phyloP scores from a whole-genome alignment of 2,329 filamentous ascomycete species.

The Blumeria hordei region DNA sequence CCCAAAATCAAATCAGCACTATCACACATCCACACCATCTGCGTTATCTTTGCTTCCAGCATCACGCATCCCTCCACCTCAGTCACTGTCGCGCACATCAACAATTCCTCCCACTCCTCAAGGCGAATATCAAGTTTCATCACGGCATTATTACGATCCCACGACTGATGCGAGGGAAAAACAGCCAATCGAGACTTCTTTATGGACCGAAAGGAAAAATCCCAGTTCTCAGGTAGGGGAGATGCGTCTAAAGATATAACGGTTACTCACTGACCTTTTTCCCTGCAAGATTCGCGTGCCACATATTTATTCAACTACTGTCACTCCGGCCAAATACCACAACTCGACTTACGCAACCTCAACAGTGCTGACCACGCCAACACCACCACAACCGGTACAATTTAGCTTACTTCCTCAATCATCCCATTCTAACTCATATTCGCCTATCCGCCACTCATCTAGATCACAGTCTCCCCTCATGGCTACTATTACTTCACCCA shows the following conservation, averaged over 20 bases:
- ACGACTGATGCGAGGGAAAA: slow-evolving; percentile 20
- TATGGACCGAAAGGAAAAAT: slow-evolving; percentile 10
- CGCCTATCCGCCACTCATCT: slow-evolving; percentile 10
- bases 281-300: slow-evolving; percentile 23
- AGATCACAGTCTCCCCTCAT: slow-evolving; percentile 13
- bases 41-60: slow-evolving; percentile 9
- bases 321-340: slow-evolving; percentile 24
- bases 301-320: slow-evolving; percentile 22
- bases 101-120: slow-evolving; percentile 9
- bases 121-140: slow-evolving; percentile 15
- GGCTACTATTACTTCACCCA: slow-evolving; percentile 23
- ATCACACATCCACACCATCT: slow-evolving; percentile 10
- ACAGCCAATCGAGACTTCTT: slow-evolving; percentile 15
- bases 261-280: background rate
- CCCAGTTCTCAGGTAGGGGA: slow-evolving; percentile 13
- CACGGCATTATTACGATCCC: slow-evolving; percentile 21
- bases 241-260: background rate
- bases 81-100: slow-evolving; percentile 8
- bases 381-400: too few relatives aligned
- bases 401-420: slow-evolving; percentile 23
- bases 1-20: slow-evolving; percentile 13
- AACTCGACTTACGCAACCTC: slow-evolving; percentile 12
- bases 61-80: slow-evolving; percentile 11
- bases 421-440: slow-evolving; percentile 24
- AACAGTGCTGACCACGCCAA: too few relatives aligned